A percentile compares a stretch with the other conserved stretches of the same genome.
These are phyloP conservation scores for Aspergillus phoenicis DNA, from an alignment of 2,329 filamentous ascomycete species.

Conservation along the genomic window DNA sequence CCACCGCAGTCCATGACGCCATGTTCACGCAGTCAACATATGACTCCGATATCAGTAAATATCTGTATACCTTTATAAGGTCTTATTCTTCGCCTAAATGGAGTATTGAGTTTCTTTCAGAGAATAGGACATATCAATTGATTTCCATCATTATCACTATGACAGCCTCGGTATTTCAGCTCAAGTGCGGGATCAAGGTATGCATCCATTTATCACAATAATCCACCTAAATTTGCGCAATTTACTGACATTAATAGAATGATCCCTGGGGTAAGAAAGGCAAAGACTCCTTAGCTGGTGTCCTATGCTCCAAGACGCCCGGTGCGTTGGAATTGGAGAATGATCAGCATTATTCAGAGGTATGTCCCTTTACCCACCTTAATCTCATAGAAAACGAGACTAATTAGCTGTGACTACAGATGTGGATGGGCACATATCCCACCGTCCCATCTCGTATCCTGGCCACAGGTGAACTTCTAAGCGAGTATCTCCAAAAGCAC, in stretches of 20 bases:
- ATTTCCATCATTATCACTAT: constrained; percentile 32
- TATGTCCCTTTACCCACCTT: constrained; percentile 24
- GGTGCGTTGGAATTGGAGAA: constrained; percentile 67
- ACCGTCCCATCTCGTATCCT: constrained; percentile 67
- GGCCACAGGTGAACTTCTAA: constrained; percentile 63
- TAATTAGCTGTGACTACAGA: constrained; percentile 35
- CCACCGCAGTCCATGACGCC: constrained; percentile 17
- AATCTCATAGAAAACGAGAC: background rate
- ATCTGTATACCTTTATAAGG: too few species aligned
- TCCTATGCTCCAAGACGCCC: constrained; percentile 66
- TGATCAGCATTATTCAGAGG: constrained; percentile 63
- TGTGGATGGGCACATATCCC: constrained; percentile 80
- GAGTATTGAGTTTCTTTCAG: too few species aligned
- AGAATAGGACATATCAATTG: too few species aligned
- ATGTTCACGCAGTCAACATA: background rate
- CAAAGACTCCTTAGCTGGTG: constrained; percentile 65
- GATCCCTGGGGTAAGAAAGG: constrained; percentile 74
- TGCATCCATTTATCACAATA: constrained; percentile 1
- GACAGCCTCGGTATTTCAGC: constrained; percentile 55
- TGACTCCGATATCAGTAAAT: background rate
- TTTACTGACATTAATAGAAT: constrained; percentile 42
- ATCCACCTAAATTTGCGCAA: too few species aligned
- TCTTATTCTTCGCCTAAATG: too few species aligned
- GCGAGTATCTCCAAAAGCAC: constrained; percentile 66
- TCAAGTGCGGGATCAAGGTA: constrained; percentile 58